Base-by-base conservation (phyloP, 495 filamentous ascomycete species). In the Tuber brumale region DNA sequence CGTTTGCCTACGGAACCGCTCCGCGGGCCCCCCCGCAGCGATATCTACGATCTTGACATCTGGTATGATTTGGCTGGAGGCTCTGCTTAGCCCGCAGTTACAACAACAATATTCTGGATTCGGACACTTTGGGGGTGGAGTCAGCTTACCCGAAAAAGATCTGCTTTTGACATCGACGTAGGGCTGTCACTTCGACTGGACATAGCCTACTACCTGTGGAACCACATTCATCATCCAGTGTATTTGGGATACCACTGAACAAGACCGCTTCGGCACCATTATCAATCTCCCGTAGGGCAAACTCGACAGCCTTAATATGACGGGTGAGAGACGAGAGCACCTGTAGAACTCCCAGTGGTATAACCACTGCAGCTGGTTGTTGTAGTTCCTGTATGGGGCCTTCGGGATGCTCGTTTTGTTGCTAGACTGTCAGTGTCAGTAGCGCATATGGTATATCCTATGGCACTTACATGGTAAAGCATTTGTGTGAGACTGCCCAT, bases 221-320 rank as follows among this genome's bases (percentile, higher is more conserved):
- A 61, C 4, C n/a, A 14, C 57, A 61, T 61, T 61, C 57, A 5
- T 31, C 57, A 61, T 61, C 10, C 57, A 61, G n/a, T 27, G n/a
- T 31, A n/a, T 27, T 61, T 61, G 57, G 10, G n/a, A 31, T 61
- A 31, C n/a, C 57, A 9, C 27, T n/a, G n/a, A 61, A 61, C 27
- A 61, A 9, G 57, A 61, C 31, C n/a, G n/a, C 57, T 61, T 61
- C 57, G 57, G 57, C 57, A 61, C 57, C 57, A 31, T 61, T 61
- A 61, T 61, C n/a, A 9, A 61, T 61, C n/a, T 61, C 57, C 9
- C 57, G 27, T 31, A 5, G 57, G n/a, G 57, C 57, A 61, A 61
- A 61, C 27, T 61, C 57, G 57, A 61, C 16, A 0, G 57, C 57
- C 57, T 16, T 61, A 4, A 31, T 9, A 61, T 61, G 57, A 18